Evolutionary conservation across 2,329 filamentous ascomycete species (phyloP), one percentile per base, ranked within the genome.

Genomic region (Xylariaceae sp.): DNA sequence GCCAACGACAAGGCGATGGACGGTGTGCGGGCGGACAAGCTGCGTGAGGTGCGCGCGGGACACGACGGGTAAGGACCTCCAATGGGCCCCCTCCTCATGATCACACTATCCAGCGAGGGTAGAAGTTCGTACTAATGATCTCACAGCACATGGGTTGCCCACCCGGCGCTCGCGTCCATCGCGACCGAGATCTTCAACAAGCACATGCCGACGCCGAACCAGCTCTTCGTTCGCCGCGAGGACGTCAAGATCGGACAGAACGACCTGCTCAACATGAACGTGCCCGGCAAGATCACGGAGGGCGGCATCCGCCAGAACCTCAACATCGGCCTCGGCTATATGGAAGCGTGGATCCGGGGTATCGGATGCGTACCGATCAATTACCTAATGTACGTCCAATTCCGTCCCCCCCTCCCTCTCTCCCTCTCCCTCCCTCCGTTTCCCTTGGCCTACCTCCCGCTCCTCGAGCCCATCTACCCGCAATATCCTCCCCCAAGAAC

Each of bases 141-240:
- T 11, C 6, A 11, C 45, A 65, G 71, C 44, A 96, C 91, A 49
- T 97, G 91, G 93, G 91, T 98, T 43, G 93, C 93, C 30, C 93
- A 98, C 71, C 93, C 93, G 8, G 90, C 89, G 2, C 81, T 98
- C 39, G 91, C 93, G 4, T 55, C 76, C 44, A 95, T 97, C 57
- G 91, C 93, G 17, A 81, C 81, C 31, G 91, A 96, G 36, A 78
- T 97, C 58, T 98, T 98, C 79, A 95, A 97, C 79, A 84, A 90
- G 73, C 73, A 97, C 75, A 98, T 98, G 93, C 93, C 93, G 9
- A 95, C 91, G 3, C 90, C 93, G 36, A 98, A 98, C 74, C 93
- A 98, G 71, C 81, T 95, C 59, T 93, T 91, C 65, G 72, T 89
- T 49, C 87, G 90, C 50, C 84, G 90, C 49, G 89, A 96, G 67